phyloP scores from a whole-genome alignment of 2,329 filamentous ascomycete species.

The Herpotrichia juniperi region DNA sequence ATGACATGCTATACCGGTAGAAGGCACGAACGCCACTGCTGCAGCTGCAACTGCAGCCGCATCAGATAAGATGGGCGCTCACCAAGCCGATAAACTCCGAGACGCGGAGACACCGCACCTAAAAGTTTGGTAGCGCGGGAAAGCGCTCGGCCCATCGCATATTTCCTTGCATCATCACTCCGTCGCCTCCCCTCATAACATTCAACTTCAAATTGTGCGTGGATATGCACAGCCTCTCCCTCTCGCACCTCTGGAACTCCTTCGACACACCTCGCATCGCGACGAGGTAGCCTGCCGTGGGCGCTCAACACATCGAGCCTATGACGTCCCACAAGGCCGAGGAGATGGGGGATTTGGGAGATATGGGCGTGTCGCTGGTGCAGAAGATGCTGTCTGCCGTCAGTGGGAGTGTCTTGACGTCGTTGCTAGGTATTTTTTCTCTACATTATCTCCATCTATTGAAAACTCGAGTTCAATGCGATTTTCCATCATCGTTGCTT shows the following conservation, averaged over 20 bases:
- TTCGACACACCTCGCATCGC: constrained; percentile 29
- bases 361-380: constrained; percentile 73
- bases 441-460: background rate
- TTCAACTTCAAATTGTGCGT: constrained; percentile 27
- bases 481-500: constrained; percentile 6
- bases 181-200: constrained; percentile 19
- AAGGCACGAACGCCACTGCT: background rate
- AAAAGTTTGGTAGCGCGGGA: constrained; percentile 2
- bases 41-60: constrained; percentile 5
- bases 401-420: constrained; percentile 87
- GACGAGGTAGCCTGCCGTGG: constrained; percentile 28
- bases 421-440: constrained; percentile 73
- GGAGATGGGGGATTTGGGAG: constrained; percentile 48
- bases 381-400: constrained; percentile 97
- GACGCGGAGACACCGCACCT: constrained; percentile 1
- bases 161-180: constrained; percentile 13
- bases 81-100: background rate
- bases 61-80: constrained; percentile 15
- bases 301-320: constrained; percentile 1
- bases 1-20: background rate
- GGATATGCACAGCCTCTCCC: constrained; percentile 35
- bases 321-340: constrained; percentile 45
- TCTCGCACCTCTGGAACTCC: constrained; percentile 27
- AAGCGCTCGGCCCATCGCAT: constrained; percentile 2
- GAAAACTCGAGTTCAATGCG: background rate